Evolutionary conservation across 1,284 basidiomycete species (phyloP).

Genomic region (Thecaphora thlaspeos): DNA sequence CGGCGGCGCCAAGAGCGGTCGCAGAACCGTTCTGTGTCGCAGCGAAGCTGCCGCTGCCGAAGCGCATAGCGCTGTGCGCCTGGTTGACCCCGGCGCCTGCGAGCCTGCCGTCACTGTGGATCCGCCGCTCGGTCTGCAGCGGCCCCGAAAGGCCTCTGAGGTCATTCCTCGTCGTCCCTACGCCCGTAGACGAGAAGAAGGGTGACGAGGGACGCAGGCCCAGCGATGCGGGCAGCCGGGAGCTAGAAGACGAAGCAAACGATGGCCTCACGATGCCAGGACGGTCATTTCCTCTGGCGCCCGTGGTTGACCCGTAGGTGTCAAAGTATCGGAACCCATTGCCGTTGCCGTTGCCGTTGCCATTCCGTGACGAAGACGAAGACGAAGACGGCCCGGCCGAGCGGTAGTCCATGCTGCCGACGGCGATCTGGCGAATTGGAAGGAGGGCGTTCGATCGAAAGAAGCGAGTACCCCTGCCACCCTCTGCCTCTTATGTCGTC

Average conservation of each 20-base stretch:
- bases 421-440: not conserved
- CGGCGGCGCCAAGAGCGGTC: not conserved
- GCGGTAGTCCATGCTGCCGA: not conserved
- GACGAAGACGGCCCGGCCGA: not conserved
- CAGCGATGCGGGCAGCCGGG: slow-evolving; percentile 21
- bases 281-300: not conserved
- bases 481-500: too few species aligned
- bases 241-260: slow-evolving; percentile 1
- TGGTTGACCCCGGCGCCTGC: too few species aligned
- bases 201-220: slow-evolving; percentile 14
- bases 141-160: not conserved
- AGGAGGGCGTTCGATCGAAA: too few species aligned
- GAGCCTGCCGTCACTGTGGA: not conserved
- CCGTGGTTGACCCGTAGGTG: not conserved
- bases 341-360: too few species aligned
- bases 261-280: not conserved
- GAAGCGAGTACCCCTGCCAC: too few species aligned
- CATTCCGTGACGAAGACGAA: not conserved
- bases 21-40: slow-evolving; percentile 9
- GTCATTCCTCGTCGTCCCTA: not conserved
- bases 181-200: slow-evolving; percentile 7
- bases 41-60: slow-evolving; percentile 9
- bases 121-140: not conserved
- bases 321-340: not conserved
- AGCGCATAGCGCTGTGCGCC: slow-evolving; percentile 6